These are phyloP conservation scores for Emmonsiellopsis sp. DNA, from an alignment of 2,329 filamentous ascomycete genomes.

Conservation along the genomic window DNA sequence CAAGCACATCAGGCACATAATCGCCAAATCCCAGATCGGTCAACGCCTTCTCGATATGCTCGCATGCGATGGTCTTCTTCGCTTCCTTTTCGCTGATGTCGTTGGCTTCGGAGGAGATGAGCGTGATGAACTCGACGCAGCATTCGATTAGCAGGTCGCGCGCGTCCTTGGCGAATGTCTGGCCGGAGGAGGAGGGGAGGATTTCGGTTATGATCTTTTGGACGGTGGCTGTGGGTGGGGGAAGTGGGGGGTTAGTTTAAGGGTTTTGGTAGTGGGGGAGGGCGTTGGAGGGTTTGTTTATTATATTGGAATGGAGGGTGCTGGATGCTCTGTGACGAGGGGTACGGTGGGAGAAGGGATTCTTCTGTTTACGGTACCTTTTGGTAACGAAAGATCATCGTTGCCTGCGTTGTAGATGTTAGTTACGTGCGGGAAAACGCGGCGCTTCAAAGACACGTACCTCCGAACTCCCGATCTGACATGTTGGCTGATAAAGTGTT, in stretches of 20 bases:
- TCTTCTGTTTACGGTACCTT: not conserved
- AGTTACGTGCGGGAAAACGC: not conserved
- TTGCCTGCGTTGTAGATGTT: slow-evolving; percentile 30
- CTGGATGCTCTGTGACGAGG: not conserved
- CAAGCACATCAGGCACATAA: slow-evolving; percentile 79
- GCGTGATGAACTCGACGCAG: slow-evolving; percentile 97
- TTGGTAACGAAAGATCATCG: slow-evolving; percentile 43
- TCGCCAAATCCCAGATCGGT: slow-evolving; percentile 87
- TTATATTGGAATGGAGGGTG: not conserved
- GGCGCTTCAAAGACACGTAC: slow-evolving; percentile 23
- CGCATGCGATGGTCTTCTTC: slow-evolving; percentile 97
- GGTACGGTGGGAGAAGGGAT: not conserved
- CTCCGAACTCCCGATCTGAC: slow-evolving; percentile 48
- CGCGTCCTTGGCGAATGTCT: slow-evolving; percentile 89
- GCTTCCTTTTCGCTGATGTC: slow-evolving; percentile 98
- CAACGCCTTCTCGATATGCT: slow-evolving; percentile 92
- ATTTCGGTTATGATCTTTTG: slow-evolving; percentile 91
- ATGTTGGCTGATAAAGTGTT: slow-evolving; percentile 22
- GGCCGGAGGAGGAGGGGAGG: slow-evolving; percentile 62
- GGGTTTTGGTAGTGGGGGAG: not conserved
- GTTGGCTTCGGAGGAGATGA: slow-evolving; percentile 97
- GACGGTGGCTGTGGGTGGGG: slow-evolving; percentile 46
- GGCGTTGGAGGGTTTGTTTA: not conserved
- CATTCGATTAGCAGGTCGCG: slow-evolving; percentile 94
- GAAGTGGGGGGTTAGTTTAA: not conserved